Evolutionary conservation across 306 rosid species (phyloP), one percentile per base, ranked within the genome.

Genomic region (Vigna angularis): DNA sequence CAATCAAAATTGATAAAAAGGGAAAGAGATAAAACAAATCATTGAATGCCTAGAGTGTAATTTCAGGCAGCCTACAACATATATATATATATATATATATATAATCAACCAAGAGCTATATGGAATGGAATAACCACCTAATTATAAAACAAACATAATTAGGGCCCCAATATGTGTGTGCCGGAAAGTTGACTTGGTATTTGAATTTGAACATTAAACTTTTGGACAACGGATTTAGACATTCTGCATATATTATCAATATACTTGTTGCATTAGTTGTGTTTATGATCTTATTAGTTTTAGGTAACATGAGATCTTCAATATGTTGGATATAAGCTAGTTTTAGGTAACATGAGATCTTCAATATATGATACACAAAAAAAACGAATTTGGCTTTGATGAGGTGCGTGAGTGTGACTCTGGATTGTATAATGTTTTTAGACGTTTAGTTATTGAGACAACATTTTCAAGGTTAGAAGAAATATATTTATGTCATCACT

Each of bases 401-500:
- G 26, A 22, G 70, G 72, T 49, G 44, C 59, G 11, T 70, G 52
- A 36, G 47, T 24, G 58, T 47, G 38, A 47, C 22, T 47, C 28
- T 72, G 22, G 30, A 58, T 15, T 64, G 69, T 30, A 52, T 55
- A 44, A 32, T 2, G 13, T 66, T 73, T 34, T 38, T 42, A 32
- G 45, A 66, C 44, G 3, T n/a, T 68, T 56, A 18, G 53, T 72
- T 22, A 45, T 45, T 32, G 38, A 20, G 32, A 20, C 55, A 34
- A 34, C 56, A 47, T 48, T 63, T 73, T 53, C 66, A 63, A 48
- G 56, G 20, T 70, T 58, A 47, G 20, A 59, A 58, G 16, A 70
- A 56, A 45, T 15, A 32, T 66, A 30, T 44, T 67, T 47, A 18
- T 42, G 52, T 42, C 71, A 42, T 45, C 40, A 24, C 6, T 42